Base-by-base conservation (phyloP, 2,329 filamentous ascomycete species). In the Fusarium scirpi region DNA sequence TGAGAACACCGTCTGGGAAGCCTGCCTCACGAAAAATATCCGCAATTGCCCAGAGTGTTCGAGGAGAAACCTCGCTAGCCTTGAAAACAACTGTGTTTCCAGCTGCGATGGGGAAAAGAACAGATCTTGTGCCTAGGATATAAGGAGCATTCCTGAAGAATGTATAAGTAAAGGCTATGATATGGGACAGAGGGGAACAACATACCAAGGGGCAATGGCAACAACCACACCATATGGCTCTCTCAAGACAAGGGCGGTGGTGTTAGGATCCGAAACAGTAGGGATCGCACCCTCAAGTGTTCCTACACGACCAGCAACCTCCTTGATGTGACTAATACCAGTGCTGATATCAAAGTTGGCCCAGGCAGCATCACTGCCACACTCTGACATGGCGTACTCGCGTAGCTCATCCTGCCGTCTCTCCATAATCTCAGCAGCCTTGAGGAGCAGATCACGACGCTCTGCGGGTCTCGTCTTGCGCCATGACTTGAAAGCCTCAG, bases 171-270 rank as follows among this genome's bases (percentile, higher is more conserved):
- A 34, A n/a, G 6, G 16, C 9, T 25, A 25, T 6, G 24, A 25
- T 8, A 25, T 25, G 24, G 24, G 24, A 25, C 24, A 25, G 24
- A 25, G 24, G 24, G 24, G 9, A 8, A 40, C 24, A 12, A 71
- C 82, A 73, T 83, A 94, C 93, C 94, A 97, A 12, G 94, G 92
- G 4, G 91, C 92, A 78, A 97, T 94, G 5, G 89, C 90, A 30
- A 97, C 82, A 18, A 94, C 85, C 10, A 96, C 93, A 3, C 94
- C 94, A 73, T 89, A 94, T 0, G 94, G 93, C 79, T 94, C 92
- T 76, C 90, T 91, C 69, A 90, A 80, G 6, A 97, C 81, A 70
- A 96, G 82, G 0, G 90, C 92, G 24, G 65, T 83, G 27, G 76
- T 72, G 30, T 71, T 66, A 5, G 78, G 72, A 32, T 80, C 76